These are phyloP conservation scores for Steccherinum ochraceum DNA, from an alignment of 768 basidiomycete genomes.

Conservation along the genomic window DNA sequence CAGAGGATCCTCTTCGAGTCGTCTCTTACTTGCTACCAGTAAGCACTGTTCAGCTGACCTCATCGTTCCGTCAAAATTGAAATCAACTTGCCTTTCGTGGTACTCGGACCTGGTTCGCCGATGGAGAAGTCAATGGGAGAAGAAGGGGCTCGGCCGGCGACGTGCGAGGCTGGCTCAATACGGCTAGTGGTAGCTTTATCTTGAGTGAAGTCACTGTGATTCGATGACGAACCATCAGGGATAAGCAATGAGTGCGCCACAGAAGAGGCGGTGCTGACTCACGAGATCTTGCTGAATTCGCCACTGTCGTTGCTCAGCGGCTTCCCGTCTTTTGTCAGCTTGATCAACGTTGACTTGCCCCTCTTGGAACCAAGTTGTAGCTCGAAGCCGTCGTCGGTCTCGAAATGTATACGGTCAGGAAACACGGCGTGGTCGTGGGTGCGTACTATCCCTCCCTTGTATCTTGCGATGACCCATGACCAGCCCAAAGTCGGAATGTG, in stretches of 20 bases:
- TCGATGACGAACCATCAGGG: background rate
- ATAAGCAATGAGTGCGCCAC: background rate
- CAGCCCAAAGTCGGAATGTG: slow-evolving; percentile 60
- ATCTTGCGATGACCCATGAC: slow-evolving; percentile 49
- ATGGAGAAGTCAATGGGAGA: slow-evolving; percentile 3
- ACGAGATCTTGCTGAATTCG: slow-evolving; percentile 46
- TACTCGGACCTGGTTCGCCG: background rate
- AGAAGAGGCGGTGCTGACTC: slow-evolving; percentile 15
- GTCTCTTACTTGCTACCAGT: background rate
- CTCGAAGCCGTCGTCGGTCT: slow-evolving; percentile 1
- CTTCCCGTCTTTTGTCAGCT: slow-evolving; percentile 18
- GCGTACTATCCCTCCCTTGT: background rate
- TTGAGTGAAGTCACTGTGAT: slow-evolving; percentile 16
- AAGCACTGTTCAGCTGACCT: background rate
- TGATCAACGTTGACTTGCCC: too few relatives aligned
- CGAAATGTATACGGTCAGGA: slow-evolving; percentile 8
- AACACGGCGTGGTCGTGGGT: slow-evolving; percentile 13
- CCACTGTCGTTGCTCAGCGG: slow-evolving; percentile 8
- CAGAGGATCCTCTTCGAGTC: slow-evolving; percentile 41
- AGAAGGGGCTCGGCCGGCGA: slow-evolving; percentile 4
- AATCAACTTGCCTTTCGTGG: background rate
- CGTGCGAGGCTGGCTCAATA: background rate
- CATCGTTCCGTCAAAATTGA: background rate
- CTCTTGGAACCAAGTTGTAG: slow-evolving; percentile 5
- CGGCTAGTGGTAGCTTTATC: slow-evolving; percentile 5